Evolutionary conservation across 2,329 filamentous ascomycete genomes (phyloP).

Genomic region (Diaporthe longicolla): DNA sequence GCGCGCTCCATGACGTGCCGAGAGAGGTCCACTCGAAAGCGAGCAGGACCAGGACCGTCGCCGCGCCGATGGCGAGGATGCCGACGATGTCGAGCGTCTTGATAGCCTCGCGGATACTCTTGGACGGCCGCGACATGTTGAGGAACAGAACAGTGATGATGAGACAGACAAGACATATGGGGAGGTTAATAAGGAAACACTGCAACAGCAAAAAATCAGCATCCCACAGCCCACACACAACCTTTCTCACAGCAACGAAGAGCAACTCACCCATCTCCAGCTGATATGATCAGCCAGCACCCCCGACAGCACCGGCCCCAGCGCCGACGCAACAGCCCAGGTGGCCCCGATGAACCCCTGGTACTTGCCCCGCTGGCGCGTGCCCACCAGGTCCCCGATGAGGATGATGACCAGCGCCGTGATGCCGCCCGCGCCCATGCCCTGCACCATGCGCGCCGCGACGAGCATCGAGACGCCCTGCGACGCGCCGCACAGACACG

Average conservation of each 20-base stretch:
- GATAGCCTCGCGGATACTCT: constrained; percentile 5
- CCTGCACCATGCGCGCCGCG: constrained; percentile 36
- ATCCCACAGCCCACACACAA: not conserved
- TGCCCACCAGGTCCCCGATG: constrained; percentile 34
- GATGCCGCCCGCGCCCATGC: constrained; percentile 24
- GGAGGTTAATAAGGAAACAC: constrained; percentile 38
- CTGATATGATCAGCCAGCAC: constrained; percentile 36
- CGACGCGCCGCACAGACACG: constrained; percentile 35
- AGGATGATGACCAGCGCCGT: constrained; percentile 36
- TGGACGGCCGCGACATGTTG: constrained; percentile 36
- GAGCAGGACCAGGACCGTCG: constrained; percentile 22
- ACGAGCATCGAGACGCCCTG: constrained; percentile 36
- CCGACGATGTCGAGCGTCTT: constrained; percentile 26
- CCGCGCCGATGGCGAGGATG: constrained; percentile 6
- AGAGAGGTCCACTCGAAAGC: constrained; percentile 35
- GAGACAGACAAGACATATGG: constrained; percentile 33
- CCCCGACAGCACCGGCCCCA: constrained; percentile 36
- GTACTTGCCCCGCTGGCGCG: constrained; percentile 36
- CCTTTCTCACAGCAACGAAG: too few relatives aligned
- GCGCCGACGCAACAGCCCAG: constrained; percentile 37
- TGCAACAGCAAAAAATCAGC: constrained; percentile 7
- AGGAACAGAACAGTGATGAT: constrained; percentile 32
- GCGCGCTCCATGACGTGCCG: constrained; percentile 16
- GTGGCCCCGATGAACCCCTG: constrained; percentile 39
- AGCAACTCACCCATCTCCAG: constrained; percentile 38